Evolutionary conservation across 2,329 filamentous ascomycete species (phyloP).

Genomic region (Trichoderma atrobrunneum): DNA sequence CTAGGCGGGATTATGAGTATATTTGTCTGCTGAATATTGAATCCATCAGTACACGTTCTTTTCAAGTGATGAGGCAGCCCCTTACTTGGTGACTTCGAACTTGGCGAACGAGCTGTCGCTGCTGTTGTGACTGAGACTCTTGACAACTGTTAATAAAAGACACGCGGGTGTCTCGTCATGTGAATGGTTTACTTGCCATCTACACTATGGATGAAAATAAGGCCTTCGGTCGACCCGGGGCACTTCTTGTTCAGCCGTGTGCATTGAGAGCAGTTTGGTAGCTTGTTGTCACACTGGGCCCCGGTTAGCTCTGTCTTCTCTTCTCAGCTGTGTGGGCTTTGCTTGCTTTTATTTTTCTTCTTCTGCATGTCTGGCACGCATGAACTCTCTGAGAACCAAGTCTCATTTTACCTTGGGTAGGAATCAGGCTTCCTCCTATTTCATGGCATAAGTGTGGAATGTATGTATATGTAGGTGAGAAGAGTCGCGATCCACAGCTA

Average conservation of each 20-base stretch:
- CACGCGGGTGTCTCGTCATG: neutral
- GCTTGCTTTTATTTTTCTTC: neutral
- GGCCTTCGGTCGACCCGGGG: neutral
- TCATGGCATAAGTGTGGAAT: neutral
- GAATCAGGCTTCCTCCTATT: neutral
- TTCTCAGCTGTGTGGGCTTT: neutral
- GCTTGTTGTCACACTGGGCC: constrained; percentile 11
- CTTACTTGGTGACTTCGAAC: neutral
- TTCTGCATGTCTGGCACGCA: constrained; percentile 3
- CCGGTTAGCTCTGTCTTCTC: neutral
- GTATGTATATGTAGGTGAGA: neutral
- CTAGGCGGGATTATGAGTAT: neutral
- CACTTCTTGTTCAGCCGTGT: neutral
- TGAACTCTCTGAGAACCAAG: neutral
- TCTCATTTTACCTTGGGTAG: neutral
- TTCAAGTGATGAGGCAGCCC: neutral
- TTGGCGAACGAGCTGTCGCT: neutral
- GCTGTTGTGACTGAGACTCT: neutral
- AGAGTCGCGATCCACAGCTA: neutral
- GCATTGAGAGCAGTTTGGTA: constrained; percentile 8
- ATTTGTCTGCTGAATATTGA: neutral
- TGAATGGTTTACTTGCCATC: neutral
- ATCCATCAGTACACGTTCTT: neutral
- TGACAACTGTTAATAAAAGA: neutral
- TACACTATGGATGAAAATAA: constrained; percentile 15